Conservation (phyloP, 768 basidiomycete species). For the Inosperma sp. region DNA sequence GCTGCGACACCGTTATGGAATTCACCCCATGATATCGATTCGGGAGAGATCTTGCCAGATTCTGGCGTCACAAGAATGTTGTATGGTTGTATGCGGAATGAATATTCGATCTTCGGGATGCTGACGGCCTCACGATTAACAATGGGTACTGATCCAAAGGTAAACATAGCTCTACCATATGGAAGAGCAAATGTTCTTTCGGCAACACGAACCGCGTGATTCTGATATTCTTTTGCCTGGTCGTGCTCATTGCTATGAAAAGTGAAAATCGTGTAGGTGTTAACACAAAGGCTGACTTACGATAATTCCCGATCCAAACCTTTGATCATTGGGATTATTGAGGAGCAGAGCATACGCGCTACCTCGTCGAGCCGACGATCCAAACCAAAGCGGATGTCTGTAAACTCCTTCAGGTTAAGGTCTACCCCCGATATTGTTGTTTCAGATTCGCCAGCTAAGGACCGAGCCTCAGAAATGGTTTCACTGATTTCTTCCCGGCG, state of each 20-base stretch:
- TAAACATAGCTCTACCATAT: constrained; percentile 88
- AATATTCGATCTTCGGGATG: constrained; percentile 76
- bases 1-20: constrained; percentile 98
- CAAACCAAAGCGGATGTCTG: constrained; percentile 82
- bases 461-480: constrained; percentile 47
- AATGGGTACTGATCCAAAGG: constrained; percentile 74
- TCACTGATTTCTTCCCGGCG: constrained; percentile 48
- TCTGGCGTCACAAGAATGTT: constrained; percentile 64
- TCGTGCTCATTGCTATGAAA: constrained; percentile 69
- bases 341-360: constrained; percentile 84
- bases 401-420: constrained; percentile 65
- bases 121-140: constrained; percentile 74
- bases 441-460: constrained; percentile 49
- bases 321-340: constrained; percentile 59
- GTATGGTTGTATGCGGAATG: constrained; percentile 68
- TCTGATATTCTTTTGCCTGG: constrained; percentile 79
- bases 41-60: constrained; percentile 63
- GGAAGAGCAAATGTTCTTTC: constrained; percentile 88
- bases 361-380: constrained; percentile 91
- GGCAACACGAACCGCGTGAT: constrained; percentile 72
- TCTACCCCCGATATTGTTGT: constrained; percentile 67
- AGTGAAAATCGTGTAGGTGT: constrained; percentile 7
- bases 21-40: constrained; percentile 86
- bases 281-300: constrained; percentile 12
- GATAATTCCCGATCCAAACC: constrained; percentile 64